These are phyloP conservation scores for Penium margaritaceum DNA, from an alignment of 139 green algal species.

Conservation along the genomic window DNA sequence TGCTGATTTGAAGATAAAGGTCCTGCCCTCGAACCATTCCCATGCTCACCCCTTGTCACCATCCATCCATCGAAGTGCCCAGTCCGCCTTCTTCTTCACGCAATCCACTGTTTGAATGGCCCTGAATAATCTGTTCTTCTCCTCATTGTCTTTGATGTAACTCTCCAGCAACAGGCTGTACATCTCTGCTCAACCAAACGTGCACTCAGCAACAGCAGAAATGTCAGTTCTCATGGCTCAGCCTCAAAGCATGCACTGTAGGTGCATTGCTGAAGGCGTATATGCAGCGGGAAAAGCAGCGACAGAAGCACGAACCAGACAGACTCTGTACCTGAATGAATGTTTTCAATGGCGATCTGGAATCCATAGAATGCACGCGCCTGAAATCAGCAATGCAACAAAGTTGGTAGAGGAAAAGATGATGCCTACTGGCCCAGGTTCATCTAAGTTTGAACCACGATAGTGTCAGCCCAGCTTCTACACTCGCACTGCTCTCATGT, in stretches of 20 bases:
- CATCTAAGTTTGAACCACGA: too few species aligned
- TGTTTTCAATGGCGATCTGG: constrained; percentile 99
- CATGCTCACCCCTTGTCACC: constrained; percentile 32
- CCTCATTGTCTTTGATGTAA: constrained; percentile 84
- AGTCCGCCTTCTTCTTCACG: constrained; percentile 90
- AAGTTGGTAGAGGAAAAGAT: neutral
- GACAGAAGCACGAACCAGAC: constrained; percentile 46
- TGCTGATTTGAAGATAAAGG: too few species aligned
- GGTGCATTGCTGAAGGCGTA: neutral
- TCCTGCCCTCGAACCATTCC: neutral
- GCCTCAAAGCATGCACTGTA: neutral
- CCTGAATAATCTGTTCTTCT: constrained; percentile 76
- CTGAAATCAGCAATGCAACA: constrained; percentile 29
- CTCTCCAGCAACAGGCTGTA: constrained; percentile 94
- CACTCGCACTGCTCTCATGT: too few species aligned
- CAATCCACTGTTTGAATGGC: constrained; percentile 85
- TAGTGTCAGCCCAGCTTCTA: too few species aligned
- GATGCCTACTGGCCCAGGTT: too few species aligned
- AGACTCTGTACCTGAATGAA: constrained; percentile 75
- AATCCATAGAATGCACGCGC: constrained; percentile 97
- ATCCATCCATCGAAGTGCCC: constrained; percentile 91
- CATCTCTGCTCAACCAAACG: constrained; percentile 83
- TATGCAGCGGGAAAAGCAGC: too few species aligned
- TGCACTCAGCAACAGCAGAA: too few species aligned
- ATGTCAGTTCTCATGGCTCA: neutral